A percentile compares a stretch with the other conserved stretches of the same genome.
phyloP scores from a whole-genome alignment of 345 rosid species.

The Gossypium longicalyx region DNA sequence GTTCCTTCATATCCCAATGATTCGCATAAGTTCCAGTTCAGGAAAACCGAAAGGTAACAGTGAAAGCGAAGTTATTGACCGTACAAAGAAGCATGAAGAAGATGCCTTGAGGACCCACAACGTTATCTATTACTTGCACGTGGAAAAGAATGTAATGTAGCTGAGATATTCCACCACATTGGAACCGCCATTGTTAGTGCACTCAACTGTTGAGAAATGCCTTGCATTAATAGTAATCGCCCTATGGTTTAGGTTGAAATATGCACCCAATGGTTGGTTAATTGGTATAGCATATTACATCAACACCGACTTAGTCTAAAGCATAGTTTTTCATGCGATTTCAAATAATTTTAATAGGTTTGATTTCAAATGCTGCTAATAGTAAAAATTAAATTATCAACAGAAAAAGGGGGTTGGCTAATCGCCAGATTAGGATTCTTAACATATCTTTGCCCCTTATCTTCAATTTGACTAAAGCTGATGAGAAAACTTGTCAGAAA shows the following conservation, averaged over 20 bases:
- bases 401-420: too few species aligned
- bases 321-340: too few species aligned
- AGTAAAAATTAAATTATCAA: too few species aligned
- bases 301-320: too few species aligned
- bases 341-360: too few species aligned
- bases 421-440: not conserved
- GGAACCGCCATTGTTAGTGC: slow-evolving; percentile 10
- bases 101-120: slow-evolving; percentile 11
- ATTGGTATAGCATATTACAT: too few species aligned
- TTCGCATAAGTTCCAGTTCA: slow-evolving; percentile 21
- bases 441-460: not conserved
- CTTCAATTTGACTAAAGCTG: slow-evolving; percentile 1
- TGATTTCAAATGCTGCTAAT: too few species aligned
- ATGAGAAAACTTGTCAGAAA: not conserved
- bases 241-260: not conserved
- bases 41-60: slow-evolving; percentile 21
- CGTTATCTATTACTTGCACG: not conserved
- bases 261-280: not conserved
- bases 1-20: not conserved
- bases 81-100: slow-evolving; percentile 13
- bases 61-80: not conserved
- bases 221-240: not conserved
- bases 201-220: slow-evolving; percentile 1
- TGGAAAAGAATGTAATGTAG: not conserved
- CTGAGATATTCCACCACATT: not conserved